Evolutionary conservation across 2,329 filamentous ascomycete species (phyloP).

Genomic region (Pseudohalonectria lignicola): DNA sequence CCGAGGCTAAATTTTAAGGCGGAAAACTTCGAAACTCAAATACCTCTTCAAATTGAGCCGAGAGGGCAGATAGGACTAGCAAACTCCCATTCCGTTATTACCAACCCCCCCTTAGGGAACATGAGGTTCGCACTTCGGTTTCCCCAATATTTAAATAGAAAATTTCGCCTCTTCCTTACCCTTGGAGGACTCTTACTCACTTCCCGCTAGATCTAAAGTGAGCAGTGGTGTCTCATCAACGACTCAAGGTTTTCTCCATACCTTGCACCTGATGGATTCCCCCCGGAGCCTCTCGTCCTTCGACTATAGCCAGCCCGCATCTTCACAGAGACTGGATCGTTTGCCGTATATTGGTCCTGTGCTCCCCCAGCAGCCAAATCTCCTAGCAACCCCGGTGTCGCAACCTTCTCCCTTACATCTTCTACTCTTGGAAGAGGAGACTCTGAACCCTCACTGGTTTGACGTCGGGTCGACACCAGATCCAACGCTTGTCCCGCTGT

Average conservation of each 20-base stretch:
- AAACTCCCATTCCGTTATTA: no score
- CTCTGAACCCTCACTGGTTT: constrained; percentile 20
- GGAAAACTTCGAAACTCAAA: not conserved
- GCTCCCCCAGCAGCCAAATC: constrained; percentile 13
- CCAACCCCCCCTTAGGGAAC: no score
- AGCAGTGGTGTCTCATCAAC: not conserved
- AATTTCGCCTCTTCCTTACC: no score
- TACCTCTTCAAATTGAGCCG: not conserved
- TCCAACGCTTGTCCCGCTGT: constrained; percentile 12
- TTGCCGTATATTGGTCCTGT: constrained; percentile 15
- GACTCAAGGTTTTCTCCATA: not conserved
- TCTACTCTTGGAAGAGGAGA: constrained; percentile 14
- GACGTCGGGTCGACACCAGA: constrained; percentile 9
- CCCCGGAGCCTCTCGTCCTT: not conserved
- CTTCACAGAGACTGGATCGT: constrained; percentile 10
- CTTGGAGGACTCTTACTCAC: not conserved
- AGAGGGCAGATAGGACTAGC: no score
- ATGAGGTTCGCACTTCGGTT: no score
- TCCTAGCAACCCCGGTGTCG: constrained; percentile 11
- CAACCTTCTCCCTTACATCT: constrained; percentile 15
- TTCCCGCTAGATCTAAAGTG: not conserved
- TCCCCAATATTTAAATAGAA: no score
- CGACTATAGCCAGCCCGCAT: not conserved
- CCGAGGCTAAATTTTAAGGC: not conserved
- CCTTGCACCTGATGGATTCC: not conserved